These are phyloP conservation scores for Emmonsiellopsis sp. DNA, from an alignment of 2,329 filamentous ascomycete genomes.

Conservation along the genomic window DNA sequence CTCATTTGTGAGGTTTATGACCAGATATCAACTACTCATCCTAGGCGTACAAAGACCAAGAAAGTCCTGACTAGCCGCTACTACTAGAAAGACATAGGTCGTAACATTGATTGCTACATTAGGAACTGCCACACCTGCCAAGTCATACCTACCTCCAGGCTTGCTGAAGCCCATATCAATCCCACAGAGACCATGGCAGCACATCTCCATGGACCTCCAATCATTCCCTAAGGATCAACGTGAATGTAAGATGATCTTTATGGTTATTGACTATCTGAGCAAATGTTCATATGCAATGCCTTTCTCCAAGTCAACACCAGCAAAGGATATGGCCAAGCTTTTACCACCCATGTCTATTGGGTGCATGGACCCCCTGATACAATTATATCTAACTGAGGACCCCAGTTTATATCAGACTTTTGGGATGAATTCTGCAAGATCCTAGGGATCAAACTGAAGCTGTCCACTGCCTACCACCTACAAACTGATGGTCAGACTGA, in stretches of 20 bases:
- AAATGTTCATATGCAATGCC: conserved; percentile 14
- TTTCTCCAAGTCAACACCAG: not conserved
- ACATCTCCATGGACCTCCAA: conserved; percentile 13
- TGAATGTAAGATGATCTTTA: conserved; percentile 8
- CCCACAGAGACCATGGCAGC: conserved; percentile 2
- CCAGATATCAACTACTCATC: not conserved
- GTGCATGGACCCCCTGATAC: not conserved
- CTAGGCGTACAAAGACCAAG: not conserved
- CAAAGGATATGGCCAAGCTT: conserved; percentile 4
- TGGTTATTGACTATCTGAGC: conserved; percentile 15
- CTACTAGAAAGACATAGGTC: not conserved
- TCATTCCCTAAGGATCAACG: conserved; percentile 4
- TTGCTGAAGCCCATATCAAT: conserved; percentile 6
- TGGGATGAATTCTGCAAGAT: conserved; percentile 9
- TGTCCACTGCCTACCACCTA: conserved; percentile 18
- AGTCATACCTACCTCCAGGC: conserved; percentile 4
- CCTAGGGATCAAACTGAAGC: conserved; percentile 11
- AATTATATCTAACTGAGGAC: not conserved
- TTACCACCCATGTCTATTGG: conserved; percentile 9
- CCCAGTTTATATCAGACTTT: conserved; percentile 12
- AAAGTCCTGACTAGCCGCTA: not conserved
- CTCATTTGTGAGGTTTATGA: not conserved
- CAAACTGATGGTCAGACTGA: conserved; percentile 20
- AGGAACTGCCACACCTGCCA: not conserved
- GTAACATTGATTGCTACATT: not conserved